Evolutionary conservation across 106 monocot species (phyloP).

Genomic region (Acanthochlamys bracteata): DNA sequence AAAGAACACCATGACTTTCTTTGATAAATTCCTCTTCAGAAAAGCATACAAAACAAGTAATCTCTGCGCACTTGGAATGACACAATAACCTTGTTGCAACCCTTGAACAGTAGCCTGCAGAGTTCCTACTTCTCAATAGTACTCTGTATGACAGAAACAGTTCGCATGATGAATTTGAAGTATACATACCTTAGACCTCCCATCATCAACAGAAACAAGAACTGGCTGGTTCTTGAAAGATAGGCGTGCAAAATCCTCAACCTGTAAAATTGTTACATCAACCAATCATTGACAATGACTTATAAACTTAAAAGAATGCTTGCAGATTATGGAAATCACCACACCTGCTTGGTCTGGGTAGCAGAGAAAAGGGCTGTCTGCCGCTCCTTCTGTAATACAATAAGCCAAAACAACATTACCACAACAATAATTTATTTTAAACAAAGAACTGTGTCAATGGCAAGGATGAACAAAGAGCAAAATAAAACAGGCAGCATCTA

Average conservation of each 20-base stretch:
- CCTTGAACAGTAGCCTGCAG: conserved; percentile 86
- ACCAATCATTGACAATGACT: no score
- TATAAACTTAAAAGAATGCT: no score
- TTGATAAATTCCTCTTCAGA: conserved; percentile 53
- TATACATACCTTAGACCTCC: conserved; percentile 47
- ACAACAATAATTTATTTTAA: no score
- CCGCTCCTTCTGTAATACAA: conserved; percentile 42
- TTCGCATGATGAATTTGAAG: background rate
- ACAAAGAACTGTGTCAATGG: background rate
- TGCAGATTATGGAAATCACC: no score
- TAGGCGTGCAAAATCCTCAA: conserved; percentile 72
- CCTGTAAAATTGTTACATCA: no score
- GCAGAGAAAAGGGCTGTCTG: conserved; percentile 93
- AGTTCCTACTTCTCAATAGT: conserved; percentile 6
- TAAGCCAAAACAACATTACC: no score
- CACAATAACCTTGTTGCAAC: conserved; percentile 78
- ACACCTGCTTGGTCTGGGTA: conserved; percentile 82
- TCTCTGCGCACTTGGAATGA: conserved; percentile 65
- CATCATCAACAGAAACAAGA: conserved; percentile 90
- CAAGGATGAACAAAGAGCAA: no score
- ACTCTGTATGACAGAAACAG: background rate
- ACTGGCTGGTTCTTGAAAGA: conserved; percentile 62
- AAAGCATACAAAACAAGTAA: conserved; percentile 84
- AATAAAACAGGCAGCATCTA: no score
- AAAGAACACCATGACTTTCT: conserved; percentile 96